Evolutionary conservation across 148 eudicot species (phyloP), one percentile per base, ranked within the genome.

Genomic region (Chenopodium album): DNA sequence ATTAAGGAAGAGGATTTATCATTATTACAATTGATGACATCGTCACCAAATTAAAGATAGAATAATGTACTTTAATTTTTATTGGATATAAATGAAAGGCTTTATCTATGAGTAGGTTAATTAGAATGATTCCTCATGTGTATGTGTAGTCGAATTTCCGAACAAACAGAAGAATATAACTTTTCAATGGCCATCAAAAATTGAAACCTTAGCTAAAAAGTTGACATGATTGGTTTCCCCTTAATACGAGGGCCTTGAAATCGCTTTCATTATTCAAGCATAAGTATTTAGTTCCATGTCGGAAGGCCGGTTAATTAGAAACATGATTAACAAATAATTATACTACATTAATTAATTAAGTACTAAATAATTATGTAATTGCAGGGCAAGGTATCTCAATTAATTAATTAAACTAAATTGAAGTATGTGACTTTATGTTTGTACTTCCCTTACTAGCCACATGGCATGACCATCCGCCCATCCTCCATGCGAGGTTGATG

Each of bases 371-470:
- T 29, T 3, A 37, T 46, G 16, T 71, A 71, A 79, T 71, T 41
- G n/a, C 22, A 29, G 1, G 54, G 14, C 47, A 72, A 13, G 22
- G 41, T 26, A 80, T 23, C 6, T 68, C 13, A 16, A 71, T n/a
- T 71, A 69, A 66, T 68, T 7, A 16, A 71, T n/a, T 71, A 69
- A 66, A 66, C 22, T 44, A 65, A 13, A 1, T 26, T 0, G 12
- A 65, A 9, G 34, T 5, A 31, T 12, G 28, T 9, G 20, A 17
- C 67, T 62, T 59, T 71, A 60, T 80, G 67, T 71, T 44, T 80
- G 67, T 69, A 80, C 59, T 26, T 72, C 76, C 77, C 73, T 75
- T 31, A 46, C 64, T 71, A 62, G 77, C 85, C 85, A 82, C 77
- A 64, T 78, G 85, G 78, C 78, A 78, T 50, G 54, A 34, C 66